Conservation (phyloP, 495 filamentous ascomycete species). For the Neurospora terricola region DNA sequence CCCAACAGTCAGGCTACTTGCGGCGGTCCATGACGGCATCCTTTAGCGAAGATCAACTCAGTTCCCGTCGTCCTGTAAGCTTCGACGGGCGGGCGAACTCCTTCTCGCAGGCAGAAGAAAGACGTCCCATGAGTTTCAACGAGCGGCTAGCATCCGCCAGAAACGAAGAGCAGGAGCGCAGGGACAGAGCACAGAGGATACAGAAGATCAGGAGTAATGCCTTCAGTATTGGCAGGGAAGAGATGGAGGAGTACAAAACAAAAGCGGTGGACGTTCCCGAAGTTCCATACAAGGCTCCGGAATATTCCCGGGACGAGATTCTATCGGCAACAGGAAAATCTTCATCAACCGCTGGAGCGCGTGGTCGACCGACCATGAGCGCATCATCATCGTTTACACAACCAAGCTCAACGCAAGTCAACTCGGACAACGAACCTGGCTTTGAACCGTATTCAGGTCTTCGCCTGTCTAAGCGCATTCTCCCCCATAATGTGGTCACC, state of each 20-base stretch:
- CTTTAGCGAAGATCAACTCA: conserved; percentile 4
- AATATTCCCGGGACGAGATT: conserved; percentile 56
- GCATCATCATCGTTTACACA: background rate
- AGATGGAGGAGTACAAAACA: conserved; percentile 56
- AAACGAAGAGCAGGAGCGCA: conserved; percentile 44
- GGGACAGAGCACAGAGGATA: conserved; percentile 44
- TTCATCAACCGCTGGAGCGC: background rate
- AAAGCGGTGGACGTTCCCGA: conserved; percentile 47
- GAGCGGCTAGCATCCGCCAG: conserved; percentile 69
- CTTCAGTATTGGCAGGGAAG: conserved; percentile 57
- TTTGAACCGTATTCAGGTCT: conserved; percentile 83
- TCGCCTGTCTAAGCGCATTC: conserved; percentile 76
- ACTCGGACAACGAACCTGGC: conserved; percentile 21
- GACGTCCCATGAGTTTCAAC: conserved; percentile 65
- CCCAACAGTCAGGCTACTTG: conserved; percentile 27
- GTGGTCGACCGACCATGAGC: background rate
- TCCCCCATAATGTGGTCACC: conserved; percentile 68
- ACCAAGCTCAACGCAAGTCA: background rate
- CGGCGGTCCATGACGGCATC: conserved; percentile 32
- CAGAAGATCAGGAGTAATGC: conserved; percentile 54
- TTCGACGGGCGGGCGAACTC: conserved; percentile 61
- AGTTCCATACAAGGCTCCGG: conserved; percentile 34
- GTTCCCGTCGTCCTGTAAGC: conserved; percentile 44
- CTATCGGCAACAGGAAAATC: conserved; percentile 24
- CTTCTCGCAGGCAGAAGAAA: conserved; percentile 11